Base-by-base conservation (phyloP, 192 early-diverging fungal genomes). In the Coemansia sp. region DNA sequence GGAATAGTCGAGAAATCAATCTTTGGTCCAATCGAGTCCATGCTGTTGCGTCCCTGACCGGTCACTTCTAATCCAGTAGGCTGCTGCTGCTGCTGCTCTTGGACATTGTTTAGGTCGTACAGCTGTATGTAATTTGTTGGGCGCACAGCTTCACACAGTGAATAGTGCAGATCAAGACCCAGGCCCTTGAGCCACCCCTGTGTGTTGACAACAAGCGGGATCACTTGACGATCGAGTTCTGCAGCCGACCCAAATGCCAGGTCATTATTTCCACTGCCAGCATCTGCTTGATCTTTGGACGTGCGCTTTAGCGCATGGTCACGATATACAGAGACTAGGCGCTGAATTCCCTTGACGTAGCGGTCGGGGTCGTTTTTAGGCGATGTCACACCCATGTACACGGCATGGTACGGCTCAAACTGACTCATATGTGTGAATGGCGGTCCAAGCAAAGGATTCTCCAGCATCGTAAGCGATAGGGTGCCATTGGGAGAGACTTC, bases 181-280 rank as follows among this genome's bases (percentile, higher is more conserved):
- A 92, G 79, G 5, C 84, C 94, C 61, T 85, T 92, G 28, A 89
- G 73, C 93, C 94, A 98, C 0, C 95, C 95, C 52, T 92, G 87
- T 2, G 93, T 97, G 65, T 98, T 98, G 29, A 98, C 81, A 8
- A 98, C 81, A n/a, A 98, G 66, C 3, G 95, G 94, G 26, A 93
- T 58, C 24, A 11, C 34, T 46, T 7, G 24, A 7, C 10, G 24
- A 25, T 26, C 24, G 22, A 6, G 15, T 49, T 1, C 28, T 38
- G 29, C 36, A 42, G 38, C 40, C 1, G 51, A 13, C 11, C 9
- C 24, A n/a, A n/a, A n/a, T n/a, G n/a, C n/a, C n/a, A n/a, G n/a
- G n/a, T n/a, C n/a, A n/a, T n/a, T n/a, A n/a, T n/a, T n/a, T n/a
- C n/a, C n/a, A n/a, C n/a, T n/a, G 8, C 45, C 25, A 14, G 67